Conservation (phyloP, 2,329 filamentous ascomycete species). For the Arthrobotrys iridis region DNA sequence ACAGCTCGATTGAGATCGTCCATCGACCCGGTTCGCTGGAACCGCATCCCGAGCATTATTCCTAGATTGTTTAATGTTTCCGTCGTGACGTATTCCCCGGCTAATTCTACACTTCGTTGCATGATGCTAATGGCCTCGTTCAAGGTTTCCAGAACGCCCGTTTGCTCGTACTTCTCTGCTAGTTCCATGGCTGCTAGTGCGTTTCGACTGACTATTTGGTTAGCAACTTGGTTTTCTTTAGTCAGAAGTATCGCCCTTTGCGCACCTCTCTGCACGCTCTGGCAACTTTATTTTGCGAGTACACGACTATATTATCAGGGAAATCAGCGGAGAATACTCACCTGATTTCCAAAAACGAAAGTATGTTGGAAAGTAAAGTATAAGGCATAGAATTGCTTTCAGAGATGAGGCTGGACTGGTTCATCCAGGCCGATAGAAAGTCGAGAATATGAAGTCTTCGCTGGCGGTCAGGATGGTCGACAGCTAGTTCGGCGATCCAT, state of each 20-base stretch:
- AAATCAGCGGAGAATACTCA: not conserved
- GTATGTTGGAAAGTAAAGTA: not conserved
- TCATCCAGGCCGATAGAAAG: not conserved
- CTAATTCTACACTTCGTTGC: not conserved
- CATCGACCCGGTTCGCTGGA: not conserved
- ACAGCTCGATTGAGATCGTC: constrained; percentile 6
- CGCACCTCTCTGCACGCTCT: not conserved
- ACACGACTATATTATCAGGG: too few relatives aligned
- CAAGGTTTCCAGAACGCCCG: constrained; percentile 1
- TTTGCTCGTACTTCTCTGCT: not conserved
- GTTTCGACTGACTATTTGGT: not conserved
- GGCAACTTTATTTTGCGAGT: too few relatives aligned
- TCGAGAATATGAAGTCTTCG: not conserved
- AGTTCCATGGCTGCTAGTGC: not conserved
- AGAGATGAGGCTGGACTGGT: not conserved
- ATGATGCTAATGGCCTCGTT: constrained; percentile 5
- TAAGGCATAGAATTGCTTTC: not conserved
- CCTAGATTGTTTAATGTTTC: not conserved
- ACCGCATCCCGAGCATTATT: not conserved
- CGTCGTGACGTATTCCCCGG: not conserved
- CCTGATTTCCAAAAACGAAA: not conserved
- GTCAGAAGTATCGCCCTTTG: not conserved
- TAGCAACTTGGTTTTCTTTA: not conserved
- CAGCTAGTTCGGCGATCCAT: not conserved
- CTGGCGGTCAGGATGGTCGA: not conserved